Evolutionary conservation across 352 stramenopile genomes (phyloP).

Genomic region (Pythium periplocum): DNA sequence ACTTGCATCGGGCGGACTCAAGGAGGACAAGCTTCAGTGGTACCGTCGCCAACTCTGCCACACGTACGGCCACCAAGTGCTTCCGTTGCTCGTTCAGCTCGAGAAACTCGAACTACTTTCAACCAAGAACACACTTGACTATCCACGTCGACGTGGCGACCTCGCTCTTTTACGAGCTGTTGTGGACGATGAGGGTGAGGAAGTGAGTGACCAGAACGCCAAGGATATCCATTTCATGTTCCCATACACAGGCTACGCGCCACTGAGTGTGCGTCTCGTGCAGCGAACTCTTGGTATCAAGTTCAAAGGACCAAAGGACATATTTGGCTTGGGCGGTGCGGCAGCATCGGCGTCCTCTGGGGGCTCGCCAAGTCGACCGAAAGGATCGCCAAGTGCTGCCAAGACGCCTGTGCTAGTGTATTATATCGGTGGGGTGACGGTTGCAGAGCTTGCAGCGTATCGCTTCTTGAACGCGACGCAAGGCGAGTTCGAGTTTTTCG

Average conservation of each 20-base stretch:
- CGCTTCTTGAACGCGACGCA: constrained; percentile 72
- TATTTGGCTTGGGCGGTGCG: constrained; percentile 9
- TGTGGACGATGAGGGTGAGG: constrained; percentile 6
- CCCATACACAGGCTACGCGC: constrained; percentile 77
- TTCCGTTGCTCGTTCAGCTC: constrained; percentile 63
- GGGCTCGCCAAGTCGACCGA: constrained; percentile 2
- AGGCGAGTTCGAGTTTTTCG: constrained; percentile 50
- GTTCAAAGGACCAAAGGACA: constrained; percentile 30
- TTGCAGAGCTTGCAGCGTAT: constrained; percentile 75
- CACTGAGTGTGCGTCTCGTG: constrained; percentile 75
- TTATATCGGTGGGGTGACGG: constrained; percentile 78
- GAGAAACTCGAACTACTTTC: constrained; percentile 70
- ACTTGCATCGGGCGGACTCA: constrained; percentile 60
- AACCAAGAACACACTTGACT: constrained; percentile 58
- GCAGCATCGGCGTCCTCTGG: constrained; percentile 4
- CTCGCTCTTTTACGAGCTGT: constrained; percentile 17
- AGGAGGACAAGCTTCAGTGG: constrained; percentile 47
- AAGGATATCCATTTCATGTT: constrained; percentile 87
- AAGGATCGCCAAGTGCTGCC: constrained; percentile 11
- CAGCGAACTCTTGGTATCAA: constrained; percentile 72
- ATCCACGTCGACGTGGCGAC: constrained; percentile 24
- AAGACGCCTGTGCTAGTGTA: constrained; percentile 60
- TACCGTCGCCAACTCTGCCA: constrained; percentile 77
- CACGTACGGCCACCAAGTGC: constrained; percentile 69
- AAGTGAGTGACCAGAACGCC: constrained; percentile 37